Evolutionary conservation across 1,284 basidiomycete species (phyloP), one percentile per base, ranked within the genome.

Genomic region (Entoloma clypeatum): DNA sequence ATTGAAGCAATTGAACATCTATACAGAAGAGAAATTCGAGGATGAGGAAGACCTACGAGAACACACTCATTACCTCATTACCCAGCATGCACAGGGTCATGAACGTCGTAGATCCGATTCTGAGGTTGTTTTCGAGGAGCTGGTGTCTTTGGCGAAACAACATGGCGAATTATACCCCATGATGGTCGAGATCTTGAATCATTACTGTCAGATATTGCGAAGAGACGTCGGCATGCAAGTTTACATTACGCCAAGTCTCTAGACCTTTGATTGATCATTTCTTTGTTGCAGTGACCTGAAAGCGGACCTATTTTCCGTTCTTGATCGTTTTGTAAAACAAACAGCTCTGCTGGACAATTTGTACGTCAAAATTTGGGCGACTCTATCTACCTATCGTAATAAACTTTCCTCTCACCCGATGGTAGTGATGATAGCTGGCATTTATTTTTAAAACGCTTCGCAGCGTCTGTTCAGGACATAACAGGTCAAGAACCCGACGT

Each of bases 21-120:
- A 92, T 53, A 75, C 77, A 0, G 90, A 95, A 50, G 91, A 93
- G 59, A 88, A 90, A 53, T 86, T 86, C 36, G 90, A 92, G 50
- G 92, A 95, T 59, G 84, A 90, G 58, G 82, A 87, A 56, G 87
- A 92, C 41, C 72, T 91, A 60, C 77, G 81, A 13, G 81, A 89
- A 43, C 74, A 75, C 23, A 68, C 75, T 11, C 67, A 69, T 9
- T 64, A 59, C 48, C 54, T 76, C n/a, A 63, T 80, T 42, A 51
- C 56, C 7, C 56, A 56, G 27, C 52, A 59, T 39, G 58, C 52
- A 32, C 53, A 53, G 26, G 57, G 50, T 10, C 67, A 72, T 40
- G 57, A 66, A 17, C 54, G 63, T 14, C 57, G 64, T 7, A 56
- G 58, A 5, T 74, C 72, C 1, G 77, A 80, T 27, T 71, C 72